Conservation (phyloP, 2,329 filamentous ascomycete species). For the Leptographium procerum region DNA sequence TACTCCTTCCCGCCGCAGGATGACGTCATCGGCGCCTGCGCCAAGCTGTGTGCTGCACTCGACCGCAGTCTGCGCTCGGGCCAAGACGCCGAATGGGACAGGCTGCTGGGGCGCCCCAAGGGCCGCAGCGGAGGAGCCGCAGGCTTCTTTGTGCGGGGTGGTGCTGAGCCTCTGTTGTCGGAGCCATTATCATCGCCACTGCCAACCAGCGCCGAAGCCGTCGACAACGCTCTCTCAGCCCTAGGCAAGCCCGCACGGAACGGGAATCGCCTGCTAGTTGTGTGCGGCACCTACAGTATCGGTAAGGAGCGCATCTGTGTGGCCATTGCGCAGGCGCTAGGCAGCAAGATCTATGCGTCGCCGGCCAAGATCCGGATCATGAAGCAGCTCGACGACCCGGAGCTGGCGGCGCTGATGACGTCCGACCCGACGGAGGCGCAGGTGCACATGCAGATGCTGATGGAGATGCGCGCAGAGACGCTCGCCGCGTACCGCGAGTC, state of each 20-base stretch:
- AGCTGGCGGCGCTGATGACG: constrained; percentile 68
- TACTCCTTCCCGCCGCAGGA: constrained; percentile 88
- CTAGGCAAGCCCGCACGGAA: not conserved
- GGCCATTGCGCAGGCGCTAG: constrained; percentile 76
- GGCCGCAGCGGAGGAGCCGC: not conserved
- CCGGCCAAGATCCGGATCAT: constrained; percentile 76
- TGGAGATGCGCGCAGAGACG: constrained; percentile 86
- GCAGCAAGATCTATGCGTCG: constrained; percentile 81
- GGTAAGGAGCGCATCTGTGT: constrained; percentile 95
- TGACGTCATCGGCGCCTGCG: constrained; percentile 78
- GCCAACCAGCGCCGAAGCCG: too few relatives aligned
- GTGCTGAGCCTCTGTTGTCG: not conserved
- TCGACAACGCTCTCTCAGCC: not conserved
- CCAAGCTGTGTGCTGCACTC: constrained; percentile 62
- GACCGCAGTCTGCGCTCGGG: constrained; percentile 22
- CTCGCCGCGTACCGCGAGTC: constrained; percentile 77
- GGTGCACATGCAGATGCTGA: constrained; percentile 94
- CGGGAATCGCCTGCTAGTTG: constrained; percentile 64
- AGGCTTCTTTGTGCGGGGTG: not conserved
- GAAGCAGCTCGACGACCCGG: constrained; percentile 72
- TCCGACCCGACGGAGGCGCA: constrained; percentile 72
- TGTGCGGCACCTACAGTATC: constrained; percentile 95
- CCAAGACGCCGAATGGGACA: constrained; percentile 36
- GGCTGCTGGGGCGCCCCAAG: constrained; percentile 25
- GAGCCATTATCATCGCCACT: not conserved